Base-by-base conservation (phyloP, 768 basidiomycete species). In the Mycena pura region DNA sequence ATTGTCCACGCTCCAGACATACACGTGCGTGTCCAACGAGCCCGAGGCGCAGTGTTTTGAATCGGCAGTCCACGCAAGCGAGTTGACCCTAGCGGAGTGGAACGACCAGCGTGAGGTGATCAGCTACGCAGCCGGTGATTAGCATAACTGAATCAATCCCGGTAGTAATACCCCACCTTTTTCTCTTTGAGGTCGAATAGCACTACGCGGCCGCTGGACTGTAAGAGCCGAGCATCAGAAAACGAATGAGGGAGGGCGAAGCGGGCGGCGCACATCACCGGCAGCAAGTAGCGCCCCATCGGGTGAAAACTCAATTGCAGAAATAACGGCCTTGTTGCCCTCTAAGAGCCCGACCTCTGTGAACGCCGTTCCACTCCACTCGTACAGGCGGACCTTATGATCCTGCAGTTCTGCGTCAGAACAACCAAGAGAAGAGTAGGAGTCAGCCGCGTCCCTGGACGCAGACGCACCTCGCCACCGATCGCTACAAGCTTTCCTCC, bases 21-120 rank as follows among this genome's bases (percentile, higher is more conserved):
- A 97, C 5, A 96, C 86, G 65, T 94, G 86, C 28, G 95, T 96
- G 72, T 99, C 96, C n/a, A 96, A 82, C 19, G 94, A 93, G 11
- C 90, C 95, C 5, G 94, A 95, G 11, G 88, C 95, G 63, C 91
- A 84, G 69, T 95, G 87, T 62, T 82, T 81, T 7, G 88, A 87
- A 69, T 92, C 88, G 6, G 84, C 66, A 7, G 91, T 87, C 87
- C 91, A 95, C 2, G 85, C 78, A 17, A 99, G 81, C 10, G 92
- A 86, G 66, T 89, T 84, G 61, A 98, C 84, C 27, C 93, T 88
- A 0, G 87, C 92, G 9, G 88, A 82, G 76, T 99, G 96, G 79
- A 89, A 86, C 8, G 91, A 84, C 96, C 96, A 98, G 56, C 87
- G 86, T 3, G 87, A 82, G 36, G 89, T 90, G 60, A 90, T 78